A percentile compares a stretch with the other conserved stretches of the same genome.
These are phyloP conservation scores for Euphrasia confusa DNA, from an alignment of 257 asterid genomes.

Conservation along the genomic window DNA sequence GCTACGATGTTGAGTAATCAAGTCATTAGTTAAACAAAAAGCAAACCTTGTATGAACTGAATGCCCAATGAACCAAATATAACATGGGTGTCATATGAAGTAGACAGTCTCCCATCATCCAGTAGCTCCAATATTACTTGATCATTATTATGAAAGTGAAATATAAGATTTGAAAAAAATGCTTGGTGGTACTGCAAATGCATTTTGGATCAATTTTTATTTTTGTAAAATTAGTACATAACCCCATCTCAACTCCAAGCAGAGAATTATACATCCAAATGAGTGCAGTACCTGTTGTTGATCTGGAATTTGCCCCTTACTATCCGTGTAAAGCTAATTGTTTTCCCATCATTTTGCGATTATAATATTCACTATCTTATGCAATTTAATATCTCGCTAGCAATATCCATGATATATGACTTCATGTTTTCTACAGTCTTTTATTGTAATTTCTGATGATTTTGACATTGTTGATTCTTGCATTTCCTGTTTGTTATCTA, in stretches of 20 bases:
- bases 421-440: no score
- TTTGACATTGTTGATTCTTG: no score
- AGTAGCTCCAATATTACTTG: conserved; percentile 82
- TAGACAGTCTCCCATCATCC: conserved; percentile 65
- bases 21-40: conserved; percentile 2
- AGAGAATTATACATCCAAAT: neutral
- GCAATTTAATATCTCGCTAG: no score
- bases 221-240: neutral
- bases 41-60: conserved; percentile 69
- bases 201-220: conserved; percentile 2
- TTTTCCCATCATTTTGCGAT: no score
- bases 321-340: conserved; percentile 85
- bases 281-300: conserved; percentile 67
- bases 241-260: no score
- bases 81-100: conserved; percentile 79
- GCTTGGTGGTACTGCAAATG: neutral
- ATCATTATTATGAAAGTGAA: conserved; percentile 21
- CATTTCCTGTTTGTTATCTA: no score
- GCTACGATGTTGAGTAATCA: no score
- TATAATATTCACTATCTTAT: no score
- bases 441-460: no score
- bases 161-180: conserved; percentile 21
- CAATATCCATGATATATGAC: no score
- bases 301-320: conserved; percentile 71
- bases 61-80: conserved; percentile 63